Evolutionary conservation across 805 yeast species (phyloP).

Genomic region (Schizosaccharomyces japonicus): DNA sequence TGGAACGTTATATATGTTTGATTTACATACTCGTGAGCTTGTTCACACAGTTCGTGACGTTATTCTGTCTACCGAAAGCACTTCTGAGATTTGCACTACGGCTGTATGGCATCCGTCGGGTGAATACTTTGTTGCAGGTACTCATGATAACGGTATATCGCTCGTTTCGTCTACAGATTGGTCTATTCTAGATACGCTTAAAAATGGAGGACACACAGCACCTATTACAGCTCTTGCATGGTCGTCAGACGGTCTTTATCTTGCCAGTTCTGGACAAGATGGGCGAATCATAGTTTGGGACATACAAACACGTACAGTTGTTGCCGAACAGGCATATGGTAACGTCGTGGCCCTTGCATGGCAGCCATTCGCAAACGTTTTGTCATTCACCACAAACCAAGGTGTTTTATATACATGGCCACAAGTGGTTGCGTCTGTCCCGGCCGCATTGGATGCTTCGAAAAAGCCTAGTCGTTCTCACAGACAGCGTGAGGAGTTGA

Average conservation of each 20-base stretch:
- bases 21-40: conserved; percentile 10
- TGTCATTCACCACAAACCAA: conserved; percentile 15
- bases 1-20: conserved; percentile 16
- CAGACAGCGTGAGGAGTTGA: not conserved
- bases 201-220: conserved; percentile 12
- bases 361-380: conserved; percentile 17
- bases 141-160: conserved; percentile 18
- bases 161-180: conserved; percentile 13
- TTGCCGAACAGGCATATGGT: conserved; percentile 13
- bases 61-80: conserved; percentile 15
- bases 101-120: conserved; percentile 55
- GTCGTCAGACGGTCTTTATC: conserved; percentile 34
- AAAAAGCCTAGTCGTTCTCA: not conserved
- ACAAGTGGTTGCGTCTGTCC: conserved; percentile 10
- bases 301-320: conserved; percentile 17
- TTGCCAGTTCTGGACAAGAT: conserved; percentile 29
- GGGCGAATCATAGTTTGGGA: conserved; percentile 36
- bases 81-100: conserved; percentile 26
- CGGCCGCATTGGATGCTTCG: not conserved
- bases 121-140: conserved; percentile 41
- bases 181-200: conserved; percentile 8
- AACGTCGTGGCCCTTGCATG: conserved; percentile 21
- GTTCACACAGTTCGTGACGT: conserved; percentile 13
- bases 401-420: conserved; percentile 15
- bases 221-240: conserved; percentile 29